Conservation (phyloP, 305 asterid genomes). For the Lippia alba region DNA sequence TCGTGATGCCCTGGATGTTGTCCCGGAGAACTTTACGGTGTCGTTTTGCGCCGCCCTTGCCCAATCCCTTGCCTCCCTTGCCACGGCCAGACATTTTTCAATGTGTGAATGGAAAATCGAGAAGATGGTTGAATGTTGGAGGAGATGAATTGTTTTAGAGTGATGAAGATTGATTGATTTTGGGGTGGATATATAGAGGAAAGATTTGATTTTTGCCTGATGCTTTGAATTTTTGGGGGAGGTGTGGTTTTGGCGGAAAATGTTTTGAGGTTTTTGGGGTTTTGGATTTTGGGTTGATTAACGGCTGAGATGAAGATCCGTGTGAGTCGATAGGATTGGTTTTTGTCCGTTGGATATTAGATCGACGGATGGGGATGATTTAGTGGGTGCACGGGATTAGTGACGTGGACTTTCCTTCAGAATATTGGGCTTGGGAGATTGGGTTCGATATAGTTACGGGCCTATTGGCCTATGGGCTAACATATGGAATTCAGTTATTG, state of each 20-base stretch:
- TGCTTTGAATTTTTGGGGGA: conserved; percentile 33
- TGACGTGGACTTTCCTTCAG: conserved; percentile 30
- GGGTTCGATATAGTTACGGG: not conserved
- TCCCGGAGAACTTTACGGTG: conserved; percentile 62
- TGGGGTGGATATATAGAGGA: conserved; percentile 30
- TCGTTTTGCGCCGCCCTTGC: conserved; percentile 58
- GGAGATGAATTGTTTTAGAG: not conserved
- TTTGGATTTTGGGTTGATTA: not conserved
- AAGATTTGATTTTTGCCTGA: not conserved
- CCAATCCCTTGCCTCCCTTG: conserved; percentile 55
- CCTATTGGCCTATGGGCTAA: not conserved
- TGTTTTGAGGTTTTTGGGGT: conserved; percentile 6
- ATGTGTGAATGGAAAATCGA: not conserved
- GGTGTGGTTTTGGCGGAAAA: conserved; percentile 34
- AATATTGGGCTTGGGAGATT: not conserved
- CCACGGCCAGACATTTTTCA: conserved; percentile 50
- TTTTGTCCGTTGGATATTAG: not conserved
- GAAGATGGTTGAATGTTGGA: not conserved
- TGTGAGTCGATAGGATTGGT: not conserved
- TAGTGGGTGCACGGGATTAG: not conserved
- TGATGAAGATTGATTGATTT: not conserved
- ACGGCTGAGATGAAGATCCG: conserved; percentile 33
- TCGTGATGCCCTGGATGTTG: conserved; percentile 57
- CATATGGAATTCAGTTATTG: too few relatives aligned
- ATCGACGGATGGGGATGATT: conserved; percentile 10